Evolutionary conservation across 1,284 basidiomycete genomes (phyloP), one percentile per base, ranked within the genome.

Genomic region (Mixia osmundae): DNA sequence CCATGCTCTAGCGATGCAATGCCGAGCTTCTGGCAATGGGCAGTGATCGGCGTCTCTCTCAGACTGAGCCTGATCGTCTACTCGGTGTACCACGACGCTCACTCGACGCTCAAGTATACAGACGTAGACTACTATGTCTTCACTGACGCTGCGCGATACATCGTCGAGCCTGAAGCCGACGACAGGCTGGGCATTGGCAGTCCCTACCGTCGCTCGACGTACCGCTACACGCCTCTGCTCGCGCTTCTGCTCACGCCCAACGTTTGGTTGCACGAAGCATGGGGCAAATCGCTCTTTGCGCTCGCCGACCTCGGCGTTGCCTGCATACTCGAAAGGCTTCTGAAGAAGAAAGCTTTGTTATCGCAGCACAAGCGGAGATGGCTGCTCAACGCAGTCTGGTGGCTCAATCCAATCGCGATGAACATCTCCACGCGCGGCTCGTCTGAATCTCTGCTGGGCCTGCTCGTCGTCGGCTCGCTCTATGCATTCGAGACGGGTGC

Each of bases 51-150:
- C 1, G 52, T 64, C 12, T 25, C 64, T 18, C 51, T 85, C 31
- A 71, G 82, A 36, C 54, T 76, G 15, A 62, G 53, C 10, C 67
- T 89, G 30, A 72, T 89, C 39, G 50, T 72, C 4, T 87, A 82
- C 55, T 80, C 78, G 51, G 73, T 76, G 57, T 82, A 78, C 68
- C 80, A 85, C 44, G 82, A 89, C 50, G 66, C 66, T 3, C 69
- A 61, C 44, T 76, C 75, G 2, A 53, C 69, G n/a, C 68, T 95
- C 22, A 85, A 85, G 53, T 97, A 95, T 55, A 97, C 89, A 12
- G 89, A 99, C 57, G 66, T 97, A 40, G 91, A 99, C 60, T 97
- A 95, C 57, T 67, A 72, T 28, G 89, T 99, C 44, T 91, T 94
- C 61, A 77, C 70, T 39, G 87, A 95, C 54, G 91, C 87, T 3